Conservation (phyloP, 2,329 filamentous ascomycete genomes). For the Pestalotiopsis sp. region DNA sequence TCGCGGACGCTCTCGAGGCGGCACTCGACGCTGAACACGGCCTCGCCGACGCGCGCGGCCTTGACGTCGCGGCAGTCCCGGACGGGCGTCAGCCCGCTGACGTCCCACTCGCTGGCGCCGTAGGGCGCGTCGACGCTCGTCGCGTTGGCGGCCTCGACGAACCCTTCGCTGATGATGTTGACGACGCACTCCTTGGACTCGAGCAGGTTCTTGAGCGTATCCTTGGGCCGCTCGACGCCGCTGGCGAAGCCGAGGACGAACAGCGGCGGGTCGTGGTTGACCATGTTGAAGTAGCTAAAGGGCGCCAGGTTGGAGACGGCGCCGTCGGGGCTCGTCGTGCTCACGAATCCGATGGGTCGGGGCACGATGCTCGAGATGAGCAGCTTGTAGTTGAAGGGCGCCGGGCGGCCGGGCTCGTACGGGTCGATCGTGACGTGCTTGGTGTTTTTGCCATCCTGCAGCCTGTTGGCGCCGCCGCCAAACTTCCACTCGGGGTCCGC, state of each 20-base stretch:
- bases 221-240: slow-evolving; percentile 64
- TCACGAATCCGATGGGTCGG: slow-evolving; percentile 73
- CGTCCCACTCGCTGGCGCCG: slow-evolving; percentile 77
- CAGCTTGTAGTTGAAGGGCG: slow-evolving; percentile 85
- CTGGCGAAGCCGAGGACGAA: slow-evolving; percentile 65
- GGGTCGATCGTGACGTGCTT: slow-evolving; percentile 81
- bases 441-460: slow-evolving; percentile 26
- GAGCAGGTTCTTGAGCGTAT: slow-evolving; percentile 74
- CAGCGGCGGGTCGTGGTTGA: slow-evolving; percentile 84
- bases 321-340: slow-evolving; percentile 62
- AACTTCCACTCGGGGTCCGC: slow-evolving; percentile 66
- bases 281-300: slow-evolving; percentile 83
- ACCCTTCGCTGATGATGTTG: slow-evolving; percentile 86
- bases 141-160: slow-evolving; percentile 86
- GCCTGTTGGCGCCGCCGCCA: slow-evolving; percentile 66
- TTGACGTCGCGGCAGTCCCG: slow-evolving; percentile 66
- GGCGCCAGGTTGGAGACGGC: slow-evolving; percentile 74
- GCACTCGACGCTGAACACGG: slow-evolving; percentile 81
- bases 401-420: slow-evolving; percentile 68
- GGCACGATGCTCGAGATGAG: slow-evolving; percentile 83
- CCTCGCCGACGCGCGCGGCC: slow-evolving; percentile 68
- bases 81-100: slow-evolving; percentile 75
- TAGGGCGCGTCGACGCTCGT: slow-evolving; percentile 77
- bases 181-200: slow-evolving; percentile 78
- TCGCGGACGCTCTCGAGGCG: slow-evolving; percentile 75